Percentiles rank a stretch among this genome's conserved stretches.
phyloP scores from a whole-genome alignment of 1,139 yeast species.

The Arxiozyma heterogenica region DNA sequence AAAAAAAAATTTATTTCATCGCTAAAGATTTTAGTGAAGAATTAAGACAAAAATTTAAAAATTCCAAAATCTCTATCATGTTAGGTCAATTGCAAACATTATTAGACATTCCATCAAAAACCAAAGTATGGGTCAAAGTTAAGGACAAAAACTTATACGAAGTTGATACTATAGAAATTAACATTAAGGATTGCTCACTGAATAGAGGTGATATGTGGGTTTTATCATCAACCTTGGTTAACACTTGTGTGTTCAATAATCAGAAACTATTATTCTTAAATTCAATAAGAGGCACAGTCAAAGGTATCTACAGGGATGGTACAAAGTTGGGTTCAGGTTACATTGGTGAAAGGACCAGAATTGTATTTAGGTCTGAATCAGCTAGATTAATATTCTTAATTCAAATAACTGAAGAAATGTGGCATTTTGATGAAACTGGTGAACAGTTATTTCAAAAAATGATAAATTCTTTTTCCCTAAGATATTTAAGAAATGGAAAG shows the following conservation, averaged over 20 bases:
- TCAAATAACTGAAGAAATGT: constrained; percentile 91
- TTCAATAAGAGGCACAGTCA: constrained; percentile 54
- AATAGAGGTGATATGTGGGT: constrained; percentile 95
- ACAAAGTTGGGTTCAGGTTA: constrained; percentile 54
- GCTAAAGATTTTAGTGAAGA: constrained; percentile 35
- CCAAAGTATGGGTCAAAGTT: constrained; percentile 49
- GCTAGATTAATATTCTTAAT: constrained; percentile 75
- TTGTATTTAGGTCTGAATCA: constrained; percentile 83
- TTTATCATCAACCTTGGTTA: constrained; percentile 52
- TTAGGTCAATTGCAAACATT: constrained; percentile 54
- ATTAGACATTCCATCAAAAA: constrained; percentile 60
- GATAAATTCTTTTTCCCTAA: constrained; percentile 86
- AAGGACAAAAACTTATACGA: constrained; percentile 44
- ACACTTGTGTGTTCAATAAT: constrained; percentile 56
- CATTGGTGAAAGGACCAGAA: constrained; percentile 63
- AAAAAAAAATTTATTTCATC: constrained; percentile 38
- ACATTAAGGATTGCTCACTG: constrained; percentile 69
- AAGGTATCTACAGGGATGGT: constrained; percentile 64
- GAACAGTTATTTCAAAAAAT: constrained; percentile 89
- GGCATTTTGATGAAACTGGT: constrained; percentile 96
- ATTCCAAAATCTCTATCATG: constrained; percentile 44
- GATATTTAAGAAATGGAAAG: constrained; percentile 81
- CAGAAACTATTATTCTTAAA: constrained; percentile 60
- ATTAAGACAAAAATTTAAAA: constrained; percentile 20
- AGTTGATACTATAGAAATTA: constrained; percentile 76